Conservation (phyloP, 2,329 filamentous ascomycete species). For the Sporothrix phasma region DNA sequence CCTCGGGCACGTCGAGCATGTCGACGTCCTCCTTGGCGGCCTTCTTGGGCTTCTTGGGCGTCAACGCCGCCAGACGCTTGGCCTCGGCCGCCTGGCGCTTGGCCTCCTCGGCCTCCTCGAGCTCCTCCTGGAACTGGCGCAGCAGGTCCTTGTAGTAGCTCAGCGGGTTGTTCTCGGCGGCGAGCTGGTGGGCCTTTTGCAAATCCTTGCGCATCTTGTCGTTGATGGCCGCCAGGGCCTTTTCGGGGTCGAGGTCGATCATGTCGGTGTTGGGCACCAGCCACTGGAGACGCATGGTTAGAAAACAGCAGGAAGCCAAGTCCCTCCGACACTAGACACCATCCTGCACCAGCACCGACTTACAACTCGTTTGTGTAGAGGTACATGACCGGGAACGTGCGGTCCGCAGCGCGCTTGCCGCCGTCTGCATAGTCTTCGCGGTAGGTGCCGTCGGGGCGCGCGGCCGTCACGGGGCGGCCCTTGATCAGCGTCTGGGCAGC, state of each 20-base stretch:
- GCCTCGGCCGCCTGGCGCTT: slow-evolving; percentile 31
- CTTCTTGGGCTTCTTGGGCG: slow-evolving; percentile 40
- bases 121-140: slow-evolving; percentile 56
- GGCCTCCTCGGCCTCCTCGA: slow-evolving; percentile 44
- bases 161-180: slow-evolving; percentile 66
- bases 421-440: slow-evolving; percentile 79
- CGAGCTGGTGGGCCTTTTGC: slow-evolving; percentile 68
- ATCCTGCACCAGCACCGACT: too few relatives aligned
- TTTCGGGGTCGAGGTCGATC: slow-evolving; percentile 62
- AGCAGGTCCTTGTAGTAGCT: slow-evolving; percentile 77
- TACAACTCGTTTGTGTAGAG: slow-evolving; percentile 94
- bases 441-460: slow-evolving; percentile 73
- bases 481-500: slow-evolving; percentile 72
- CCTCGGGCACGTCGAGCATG: slow-evolving; percentile 46
- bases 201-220: slow-evolving; percentile 75
- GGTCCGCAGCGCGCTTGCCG: slow-evolving; percentile 73
- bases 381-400: slow-evolving; percentile 93
- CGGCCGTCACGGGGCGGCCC: slow-evolving; percentile 74
- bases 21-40: slow-evolving; percentile 51
- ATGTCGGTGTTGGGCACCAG: slow-evolving; percentile 81
- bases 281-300: too few relatives aligned
- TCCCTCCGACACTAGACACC: too few relatives aligned
- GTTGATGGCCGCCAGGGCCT: slow-evolving; percentile 57
- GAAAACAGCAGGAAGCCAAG: too few relatives aligned
- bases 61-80: slow-evolving; percentile 31